phyloP scores from a whole-genome alignment of 1,284 basidiomycete genomes.

The Stereum hirsutum region DNA sequence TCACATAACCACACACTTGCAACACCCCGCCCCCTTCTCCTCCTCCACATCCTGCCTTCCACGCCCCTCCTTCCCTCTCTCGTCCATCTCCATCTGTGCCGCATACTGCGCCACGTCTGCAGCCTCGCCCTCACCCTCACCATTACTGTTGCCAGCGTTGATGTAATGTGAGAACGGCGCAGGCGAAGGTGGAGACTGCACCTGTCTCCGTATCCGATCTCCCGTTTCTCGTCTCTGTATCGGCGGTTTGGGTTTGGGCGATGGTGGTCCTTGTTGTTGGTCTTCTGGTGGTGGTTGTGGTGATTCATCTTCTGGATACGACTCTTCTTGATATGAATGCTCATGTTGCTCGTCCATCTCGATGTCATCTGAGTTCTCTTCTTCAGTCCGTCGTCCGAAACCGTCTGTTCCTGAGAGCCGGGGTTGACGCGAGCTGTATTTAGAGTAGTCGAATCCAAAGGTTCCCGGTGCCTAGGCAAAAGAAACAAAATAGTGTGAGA shows the following conservation, averaged over 20 bases:
- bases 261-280: constrained; percentile 22
- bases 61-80: not conserved
- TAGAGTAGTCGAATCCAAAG: constrained; percentile 64
- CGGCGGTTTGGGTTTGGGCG: constrained; percentile 17
- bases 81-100: constrained; percentile 4
- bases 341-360: constrained; percentile 43
- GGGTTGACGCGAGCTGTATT: constrained; percentile 37
- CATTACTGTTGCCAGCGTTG: constrained; percentile 4
- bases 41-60: constrained; percentile 15
- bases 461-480: constrained; percentile 64
- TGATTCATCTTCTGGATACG: too few relatives aligned
- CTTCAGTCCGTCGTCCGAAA: too few relatives aligned
- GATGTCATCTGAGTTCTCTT: too few relatives aligned
- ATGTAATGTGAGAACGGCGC: constrained; percentile 50
- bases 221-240: constrained; percentile 3
- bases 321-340: too few relatives aligned
- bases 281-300: constrained; percentile 13
- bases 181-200: constrained; percentile 34
- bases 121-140: constrained; percentile 3
- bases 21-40: constrained; percentile 21
- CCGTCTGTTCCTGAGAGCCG: too few relatives aligned
- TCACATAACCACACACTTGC: constrained; percentile 30
- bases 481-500: constrained; percentile 7
- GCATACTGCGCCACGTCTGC: constrained; percentile 3
- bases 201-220: constrained; percentile 12